A percentile compares a stretch with the other conserved stretches of the same genome.
phyloP scores from a whole-genome alignment of 768 basidiomycete species.

The Suillus tomentosus region DNA sequence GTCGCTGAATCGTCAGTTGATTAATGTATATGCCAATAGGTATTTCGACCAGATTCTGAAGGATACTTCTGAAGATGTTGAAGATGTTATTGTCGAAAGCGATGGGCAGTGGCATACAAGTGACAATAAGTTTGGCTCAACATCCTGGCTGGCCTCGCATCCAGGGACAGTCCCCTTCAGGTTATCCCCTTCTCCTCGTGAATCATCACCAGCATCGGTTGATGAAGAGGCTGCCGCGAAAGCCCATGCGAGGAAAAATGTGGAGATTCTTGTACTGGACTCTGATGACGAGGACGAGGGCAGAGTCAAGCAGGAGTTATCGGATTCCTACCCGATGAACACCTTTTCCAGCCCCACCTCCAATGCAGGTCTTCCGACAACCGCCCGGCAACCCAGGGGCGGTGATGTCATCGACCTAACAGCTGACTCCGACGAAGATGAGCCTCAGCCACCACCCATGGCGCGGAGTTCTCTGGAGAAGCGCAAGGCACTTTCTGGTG shows the following conservation, averaged over 20 bases:
- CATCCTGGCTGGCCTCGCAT: constrained; percentile 65
- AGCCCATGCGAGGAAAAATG: constrained; percentile 49
- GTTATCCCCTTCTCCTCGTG: constrained; percentile 31
- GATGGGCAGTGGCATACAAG: constrained; percentile 96
- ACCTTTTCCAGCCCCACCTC: constrained; percentile 41
- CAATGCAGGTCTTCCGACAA: constrained; percentile 26
- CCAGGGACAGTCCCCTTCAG: constrained; percentile 32
- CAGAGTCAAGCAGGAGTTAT: constrained; percentile 74
- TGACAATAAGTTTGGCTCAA: constrained; percentile 82
- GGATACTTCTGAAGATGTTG: constrained; percentile 73
- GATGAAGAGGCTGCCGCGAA: constrained; percentile 35
- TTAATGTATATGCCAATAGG: constrained; percentile 39
- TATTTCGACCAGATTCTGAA: constrained; percentile 88
- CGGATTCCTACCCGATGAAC: constrained; percentile 55
- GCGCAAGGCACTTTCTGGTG: constrained; percentile 57
- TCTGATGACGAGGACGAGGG: constrained; percentile 68
- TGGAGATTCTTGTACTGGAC: constrained; percentile 67
- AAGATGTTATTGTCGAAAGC: constrained; percentile 92
- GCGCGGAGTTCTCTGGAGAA: constrained; percentile 45
- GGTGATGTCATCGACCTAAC: constrained; percentile 83
- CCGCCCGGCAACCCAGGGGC: constrained; percentile 35
- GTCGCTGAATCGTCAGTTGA: background rate
- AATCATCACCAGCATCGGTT: constrained; percentile 29
- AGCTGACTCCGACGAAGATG: constrained; percentile 77
- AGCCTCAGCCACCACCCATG: constrained; percentile 26